These are phyloP conservation scores for Annona squamosa DNA, from an alignment of 164 flowering plant genomes.

Conservation along the genomic window DNA sequence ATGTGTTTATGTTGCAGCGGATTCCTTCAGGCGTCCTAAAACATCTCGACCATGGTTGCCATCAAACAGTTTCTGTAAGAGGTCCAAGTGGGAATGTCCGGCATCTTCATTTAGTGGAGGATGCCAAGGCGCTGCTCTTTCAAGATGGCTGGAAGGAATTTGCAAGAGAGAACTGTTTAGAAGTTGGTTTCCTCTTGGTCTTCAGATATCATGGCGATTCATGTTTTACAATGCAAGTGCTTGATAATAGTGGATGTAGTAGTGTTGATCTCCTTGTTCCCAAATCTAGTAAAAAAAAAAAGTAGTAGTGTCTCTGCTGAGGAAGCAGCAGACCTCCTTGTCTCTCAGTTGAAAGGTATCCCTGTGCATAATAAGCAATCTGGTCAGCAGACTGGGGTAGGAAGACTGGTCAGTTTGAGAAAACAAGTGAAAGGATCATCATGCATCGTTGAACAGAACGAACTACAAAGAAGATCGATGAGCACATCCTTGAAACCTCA, in stretches of 20 bases:
- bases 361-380: no score
- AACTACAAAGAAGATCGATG: no score
- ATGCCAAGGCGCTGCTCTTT: conserved; percentile 27
- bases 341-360: no score
- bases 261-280: conserved; percentile 41
- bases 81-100: conserved; percentile 59
- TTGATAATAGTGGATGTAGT: conserved; percentile 61
- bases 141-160: conserved; percentile 56
- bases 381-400: no score
- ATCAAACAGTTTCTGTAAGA: conserved; percentile 29
- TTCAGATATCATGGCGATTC: conserved; percentile 57
- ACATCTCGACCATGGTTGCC: conserved; percentile 13
- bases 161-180: conserved; percentile 45
- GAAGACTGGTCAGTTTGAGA: background rate
- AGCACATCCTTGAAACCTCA: no score
- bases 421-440: background rate
- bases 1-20: conserved; percentile 8
- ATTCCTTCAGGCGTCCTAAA: conserved; percentile 19
- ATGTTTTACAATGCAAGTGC: conserved; percentile 51
- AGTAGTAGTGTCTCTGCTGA: no score
- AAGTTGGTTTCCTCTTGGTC: conserved; percentile 47
- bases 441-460: background rate
- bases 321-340: no score
- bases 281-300: conserved; percentile 5
- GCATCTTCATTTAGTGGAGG: conserved; percentile 34